phyloP scores from a whole-genome alignment of 208 protist species.

The Trypanosoma conorhini region DNA sequence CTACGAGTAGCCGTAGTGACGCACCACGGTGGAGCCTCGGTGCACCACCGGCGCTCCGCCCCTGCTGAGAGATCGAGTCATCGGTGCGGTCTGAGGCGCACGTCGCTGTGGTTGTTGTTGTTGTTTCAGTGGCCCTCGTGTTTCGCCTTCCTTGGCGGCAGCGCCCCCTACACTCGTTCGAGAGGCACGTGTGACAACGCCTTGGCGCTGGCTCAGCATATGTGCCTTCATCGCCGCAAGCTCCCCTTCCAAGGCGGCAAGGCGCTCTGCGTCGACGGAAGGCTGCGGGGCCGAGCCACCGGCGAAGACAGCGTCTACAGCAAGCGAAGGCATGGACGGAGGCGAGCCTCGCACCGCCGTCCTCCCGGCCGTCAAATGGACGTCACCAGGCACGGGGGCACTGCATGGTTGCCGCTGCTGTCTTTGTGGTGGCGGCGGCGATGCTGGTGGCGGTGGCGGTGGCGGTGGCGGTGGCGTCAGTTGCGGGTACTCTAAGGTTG shows the following conservation, averaged over 20 bases:
- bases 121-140: not conserved
- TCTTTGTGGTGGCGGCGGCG: not conserved
- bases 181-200: constrained; percentile 6
- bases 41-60: constrained; percentile 38
- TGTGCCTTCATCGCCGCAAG: constrained; percentile 62
- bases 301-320: constrained; percentile 8
- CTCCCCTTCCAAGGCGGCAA: constrained; percentile 58
- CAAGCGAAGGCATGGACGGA: not conserved
- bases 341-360: constrained; percentile 9
- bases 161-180: not conserved
- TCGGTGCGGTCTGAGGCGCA: not conserved
- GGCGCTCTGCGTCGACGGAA: constrained; percentile 26
- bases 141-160: not conserved
- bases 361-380: not conserved
- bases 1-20: constrained; percentile 70
- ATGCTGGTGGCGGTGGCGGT: constrained; percentile 9
- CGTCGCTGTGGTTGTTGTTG: constrained; percentile 9
- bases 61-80: constrained; percentile 1
- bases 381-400: not conserved
- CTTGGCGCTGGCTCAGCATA: constrained; percentile 35
- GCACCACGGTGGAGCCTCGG: constrained; percentile 50
- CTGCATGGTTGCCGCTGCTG: not conserved
- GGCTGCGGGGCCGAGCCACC: not conserved
- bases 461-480: not conserved
- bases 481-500: constrained; percentile 31